phyloP scores from a whole-genome alignment of 2,329 filamentous ascomycete genomes.

The Coniochaeta hoffmannii region DNA sequence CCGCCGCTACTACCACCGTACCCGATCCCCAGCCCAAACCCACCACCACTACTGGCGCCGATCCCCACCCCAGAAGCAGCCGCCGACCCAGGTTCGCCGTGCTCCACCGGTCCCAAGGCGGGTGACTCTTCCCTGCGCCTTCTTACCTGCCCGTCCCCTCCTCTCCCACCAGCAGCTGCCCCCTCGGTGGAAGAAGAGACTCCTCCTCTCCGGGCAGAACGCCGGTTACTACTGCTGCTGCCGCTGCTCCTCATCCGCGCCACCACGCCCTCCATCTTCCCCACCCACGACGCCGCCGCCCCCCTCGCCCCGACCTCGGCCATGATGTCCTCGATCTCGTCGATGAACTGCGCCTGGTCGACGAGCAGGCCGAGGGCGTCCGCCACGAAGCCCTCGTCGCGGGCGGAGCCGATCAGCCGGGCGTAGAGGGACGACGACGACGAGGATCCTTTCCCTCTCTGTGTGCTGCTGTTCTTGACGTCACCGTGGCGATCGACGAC shows the following conservation, averaged over 20 bases:
- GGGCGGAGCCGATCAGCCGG: slow-evolving; percentile 37
- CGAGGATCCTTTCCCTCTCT: too few relatives aligned
- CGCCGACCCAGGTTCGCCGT: neutral
- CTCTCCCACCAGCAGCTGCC: too few relatives aligned
- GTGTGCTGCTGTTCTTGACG: slow-evolving; percentile 21
- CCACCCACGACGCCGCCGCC: slow-evolving; percentile 19
- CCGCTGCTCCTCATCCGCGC: slow-evolving; percentile 19
- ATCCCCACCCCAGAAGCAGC: neutral
- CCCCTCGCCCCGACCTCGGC: slow-evolving; percentile 16
- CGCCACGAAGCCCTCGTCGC: slow-evolving; percentile 36
- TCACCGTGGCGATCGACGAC: slow-evolving; percentile 35
- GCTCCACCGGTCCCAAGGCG: neutral
- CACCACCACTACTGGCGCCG: neutral
- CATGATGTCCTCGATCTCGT: slow-evolving; percentile 27
- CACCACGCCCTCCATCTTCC: slow-evolving; percentile 22
- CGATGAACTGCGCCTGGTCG: slow-evolving; percentile 35
- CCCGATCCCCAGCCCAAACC: neutral
- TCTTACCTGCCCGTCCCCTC: neutral
- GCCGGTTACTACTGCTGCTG: too few relatives aligned
- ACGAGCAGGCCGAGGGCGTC: slow-evolving; percentile 34
- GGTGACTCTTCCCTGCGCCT: neutral
- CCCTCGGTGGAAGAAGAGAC: too few relatives aligned
- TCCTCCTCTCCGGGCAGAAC: too few relatives aligned
- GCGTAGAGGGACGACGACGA: slow-evolving; percentile 38
- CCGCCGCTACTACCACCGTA: neutral